Evolutionary conservation across 2,329 filamentous ascomycete species (phyloP), one percentile per base, ranked within the genome.

Genomic region (Thyridium curvatum): DNA sequence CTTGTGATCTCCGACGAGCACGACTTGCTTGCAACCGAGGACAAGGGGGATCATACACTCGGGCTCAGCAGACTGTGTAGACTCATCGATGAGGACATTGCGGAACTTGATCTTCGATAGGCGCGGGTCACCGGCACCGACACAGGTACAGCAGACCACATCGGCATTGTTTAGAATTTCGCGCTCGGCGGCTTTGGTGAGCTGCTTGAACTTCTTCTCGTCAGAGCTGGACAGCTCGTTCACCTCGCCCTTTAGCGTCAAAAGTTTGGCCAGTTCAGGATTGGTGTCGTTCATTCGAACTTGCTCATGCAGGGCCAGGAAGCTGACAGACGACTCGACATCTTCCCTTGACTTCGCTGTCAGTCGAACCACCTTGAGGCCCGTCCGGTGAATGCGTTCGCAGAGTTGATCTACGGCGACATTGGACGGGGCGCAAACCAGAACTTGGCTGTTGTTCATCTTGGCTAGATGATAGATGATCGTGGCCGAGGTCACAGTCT

Each of bases 311-410:
- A 98, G 73, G 29, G 93, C 93, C 31, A 98, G 72, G 64, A 96
- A 97, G 52, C 87, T 88, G 50, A 98, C 93, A 4, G 90, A 90
- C n/a, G 91, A 96, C 60, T 98, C 93, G 9, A 98, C 93, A 69
- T 98, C 93, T 61, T 98, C 93, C 44, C 93, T 85, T 37, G 93
- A 98, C 65, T 98, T 98, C 44, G 93, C 93, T n/a, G 93, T 98
- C 42, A 98, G 80, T 55, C 93, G 90, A 32, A 97, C 93, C 39
- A 94, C 93, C 68, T 98, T 98, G 47, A 98, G 74, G 3, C 90
- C 90, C 28, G 93, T 98, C 41, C 82, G 79, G 62, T 97, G 91
- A 46, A 98, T 91, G 34, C 94, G 88, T 65, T 98, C 93, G 58
- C 93, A 98, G 21, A 98, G 82, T 64, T 98, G 93, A 56, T 98